Evolutionary conservation across 768 basidiomycete genomes (phyloP).

Genomic region (Pisolithus tinctorius): DNA sequence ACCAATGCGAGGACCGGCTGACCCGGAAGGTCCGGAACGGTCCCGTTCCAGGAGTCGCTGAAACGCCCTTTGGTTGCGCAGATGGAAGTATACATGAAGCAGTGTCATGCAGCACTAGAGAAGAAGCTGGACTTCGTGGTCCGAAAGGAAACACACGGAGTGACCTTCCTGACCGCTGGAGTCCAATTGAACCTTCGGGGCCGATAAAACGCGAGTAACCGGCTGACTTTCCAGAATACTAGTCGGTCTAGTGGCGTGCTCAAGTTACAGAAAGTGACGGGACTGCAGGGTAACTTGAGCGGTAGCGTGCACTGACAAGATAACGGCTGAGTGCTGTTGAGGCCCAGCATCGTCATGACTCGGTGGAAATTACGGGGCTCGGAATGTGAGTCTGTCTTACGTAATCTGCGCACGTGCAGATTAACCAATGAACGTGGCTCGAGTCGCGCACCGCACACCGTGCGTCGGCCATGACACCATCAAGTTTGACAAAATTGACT

Average conservation of each 20-base stretch:
- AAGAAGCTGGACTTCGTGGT: slow-evolving; percentile 10
- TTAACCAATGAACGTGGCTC: no score
- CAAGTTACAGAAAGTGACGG: no score
- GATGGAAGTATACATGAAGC: slow-evolving; percentile 71
- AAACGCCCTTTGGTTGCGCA: slow-evolving; percentile 69
- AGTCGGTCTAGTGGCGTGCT: not conserved
- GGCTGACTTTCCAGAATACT: not conserved
- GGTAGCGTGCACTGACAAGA: not conserved
- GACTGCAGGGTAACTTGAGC: not conserved
- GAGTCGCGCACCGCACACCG: no score
- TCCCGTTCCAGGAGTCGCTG: slow-evolving; percentile 61
- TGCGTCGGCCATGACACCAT: no score
- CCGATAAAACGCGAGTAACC: not conserved
- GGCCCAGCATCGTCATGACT: not conserved
- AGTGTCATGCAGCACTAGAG: slow-evolving; percentile 54
- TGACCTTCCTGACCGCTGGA: slow-evolving; percentile 19
- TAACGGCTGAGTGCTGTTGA: no score
- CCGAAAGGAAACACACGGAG: slow-evolving; percentile 15
- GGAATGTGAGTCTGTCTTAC: not conserved
- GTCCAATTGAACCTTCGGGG: slow-evolving; percentile 13
- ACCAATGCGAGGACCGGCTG: slow-evolving; percentile 33
- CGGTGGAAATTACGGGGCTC: not conserved
- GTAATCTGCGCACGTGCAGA: not conserved
- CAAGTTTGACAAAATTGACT: no score
- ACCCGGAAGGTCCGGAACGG: slow-evolving; percentile 27